These are phyloP conservation scores for Russula dissimulans DNA, from an alignment of 768 basidiomycete species.

Conservation along the genomic window DNA sequence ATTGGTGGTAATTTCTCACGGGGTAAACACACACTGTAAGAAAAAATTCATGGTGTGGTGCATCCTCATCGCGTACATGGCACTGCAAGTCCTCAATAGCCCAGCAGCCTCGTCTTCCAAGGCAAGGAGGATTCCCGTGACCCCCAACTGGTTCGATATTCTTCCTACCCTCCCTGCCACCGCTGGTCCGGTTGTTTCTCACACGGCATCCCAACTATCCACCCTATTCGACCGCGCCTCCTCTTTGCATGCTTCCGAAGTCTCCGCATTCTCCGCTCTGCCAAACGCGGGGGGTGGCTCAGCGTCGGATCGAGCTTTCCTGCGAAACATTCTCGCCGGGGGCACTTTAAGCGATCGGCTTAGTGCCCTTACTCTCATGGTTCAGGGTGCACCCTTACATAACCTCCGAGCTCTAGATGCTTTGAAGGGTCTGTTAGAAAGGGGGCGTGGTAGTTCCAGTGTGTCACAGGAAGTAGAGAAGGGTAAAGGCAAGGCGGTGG, in stretches of 20 bases:
- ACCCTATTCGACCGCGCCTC: constrained; percentile 39
- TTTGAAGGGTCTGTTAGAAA: constrained; percentile 65
- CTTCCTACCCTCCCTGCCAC: constrained; percentile 33
- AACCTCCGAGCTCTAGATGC: constrained; percentile 73
- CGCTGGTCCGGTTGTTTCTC: constrained; percentile 24
- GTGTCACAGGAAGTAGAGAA: constrained; percentile 9
- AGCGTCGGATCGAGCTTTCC: constrained; percentile 1
- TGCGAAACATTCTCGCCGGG: constrained; percentile 6
- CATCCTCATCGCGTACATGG: neutral
- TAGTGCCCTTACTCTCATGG: constrained; percentile 34
- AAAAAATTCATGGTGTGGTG: too few species aligned
- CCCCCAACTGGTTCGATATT: constrained; percentile 48
- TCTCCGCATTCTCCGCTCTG: constrained; percentile 49
- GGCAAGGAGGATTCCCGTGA: constrained; percentile 22
- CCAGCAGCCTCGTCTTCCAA: constrained; percentile 1
- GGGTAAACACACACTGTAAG: too few species aligned
- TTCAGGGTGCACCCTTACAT: constrained; percentile 61
- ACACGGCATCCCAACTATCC: constrained; percentile 37
- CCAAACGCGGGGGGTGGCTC: constrained; percentile 26
- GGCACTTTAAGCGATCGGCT: constrained; percentile 32
- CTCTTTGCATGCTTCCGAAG: constrained; percentile 35
- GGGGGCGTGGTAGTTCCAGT: constrained; percentile 63
- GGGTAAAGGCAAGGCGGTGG: constrained; percentile 23
- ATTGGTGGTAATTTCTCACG: too few species aligned
- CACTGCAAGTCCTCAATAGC: neutral